Evolutionary conservation across 75 land plant species (phyloP).

Genomic region (Chamaecyparis obtusa): DNA sequence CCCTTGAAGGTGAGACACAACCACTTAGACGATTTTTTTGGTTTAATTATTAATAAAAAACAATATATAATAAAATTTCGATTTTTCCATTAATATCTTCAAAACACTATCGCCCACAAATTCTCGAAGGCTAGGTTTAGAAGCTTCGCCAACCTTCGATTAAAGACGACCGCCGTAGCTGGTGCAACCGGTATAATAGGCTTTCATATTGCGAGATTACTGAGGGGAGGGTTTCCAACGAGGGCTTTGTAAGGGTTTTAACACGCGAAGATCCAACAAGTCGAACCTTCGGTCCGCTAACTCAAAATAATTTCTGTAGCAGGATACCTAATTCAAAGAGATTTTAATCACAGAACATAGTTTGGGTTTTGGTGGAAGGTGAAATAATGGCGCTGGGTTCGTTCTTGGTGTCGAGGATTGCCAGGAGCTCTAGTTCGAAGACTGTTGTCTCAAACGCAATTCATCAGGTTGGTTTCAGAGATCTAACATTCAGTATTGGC

Average conservation of each 20-base stretch:
- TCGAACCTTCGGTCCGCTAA: neutral
- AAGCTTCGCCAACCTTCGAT: neutral
- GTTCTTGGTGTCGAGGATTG: conserved; percentile 15
- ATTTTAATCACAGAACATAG: neutral
- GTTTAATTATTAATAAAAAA: no score
- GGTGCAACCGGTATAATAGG: neutral
- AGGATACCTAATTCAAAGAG: neutral
- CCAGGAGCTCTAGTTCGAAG: conserved; percentile 13
- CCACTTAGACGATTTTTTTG: no score
- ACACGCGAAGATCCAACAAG: neutral
- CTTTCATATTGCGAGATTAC: neutral
- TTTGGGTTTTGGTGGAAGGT: neutral
- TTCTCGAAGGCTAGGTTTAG: neutral
- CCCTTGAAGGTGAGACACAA: no score
- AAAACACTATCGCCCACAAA: neutral
- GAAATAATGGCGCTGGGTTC: conserved; percentile 13
- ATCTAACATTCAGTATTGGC: neutral
- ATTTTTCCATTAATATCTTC: neutral
- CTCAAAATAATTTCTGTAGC: neutral
- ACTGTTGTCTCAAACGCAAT: neutral
- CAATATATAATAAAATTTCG: no score
- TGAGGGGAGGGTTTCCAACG: neutral
- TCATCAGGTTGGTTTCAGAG: neutral
- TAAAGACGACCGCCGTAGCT: neutral
- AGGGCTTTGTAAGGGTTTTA: conserved; percentile 2